A percentile compares a stretch with the other conserved stretches of the same genome.
These are phyloP conservation scores for Fistulifera pelliculosa DNA, from an alignment of 108 stramenopile species.

Conservation along the genomic window DNA sequence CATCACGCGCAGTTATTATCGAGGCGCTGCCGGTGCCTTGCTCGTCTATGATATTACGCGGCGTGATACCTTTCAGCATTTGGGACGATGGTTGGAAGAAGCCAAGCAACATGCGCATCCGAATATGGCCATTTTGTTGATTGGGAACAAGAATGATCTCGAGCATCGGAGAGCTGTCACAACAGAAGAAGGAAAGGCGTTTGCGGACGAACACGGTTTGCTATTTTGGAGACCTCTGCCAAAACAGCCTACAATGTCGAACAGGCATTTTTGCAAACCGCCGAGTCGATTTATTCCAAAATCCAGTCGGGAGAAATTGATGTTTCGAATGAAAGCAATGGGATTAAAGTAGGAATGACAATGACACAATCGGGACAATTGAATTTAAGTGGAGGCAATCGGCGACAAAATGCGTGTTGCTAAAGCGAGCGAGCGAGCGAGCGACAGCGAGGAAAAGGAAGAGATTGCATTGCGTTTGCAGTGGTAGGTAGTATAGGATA, in stretches of 20 bases:
- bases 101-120: conserved; percentile 93
- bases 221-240: conserved; percentile 97
- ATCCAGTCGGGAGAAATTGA: conserved; percentile 95
- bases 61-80: conserved; percentile 97
- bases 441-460: too few relatives aligned
- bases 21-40: conserved; percentile 97
- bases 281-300: conserved; percentile 95
- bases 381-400: conserved; percentile 30
- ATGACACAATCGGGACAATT: too few relatives aligned
- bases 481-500: too few relatives aligned
- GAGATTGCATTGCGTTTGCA: too few relatives aligned
- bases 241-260: conserved; percentile 98
- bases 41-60: conserved; percentile 99
- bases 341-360: conserved; percentile 96
- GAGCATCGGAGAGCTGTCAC: conserved; percentile 87
- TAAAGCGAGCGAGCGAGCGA: conserved; percentile 6
- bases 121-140: conserved; percentile 99
- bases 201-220: conserved; percentile 95
- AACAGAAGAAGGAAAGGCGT: conserved; percentile 85
- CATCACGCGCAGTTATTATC: conserved; percentile 99
- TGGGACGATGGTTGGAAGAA: conserved; percentile 97
- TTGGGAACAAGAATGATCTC: conserved; percentile 96
- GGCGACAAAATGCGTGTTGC: conserved; percentile 18
- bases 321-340: conserved; percentile 90
- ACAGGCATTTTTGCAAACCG: conserved; percentile 96